phyloP scores from a whole-genome alignment of 2,329 filamentous ascomycete species.

The Pestalotiopsis fici region DNA sequence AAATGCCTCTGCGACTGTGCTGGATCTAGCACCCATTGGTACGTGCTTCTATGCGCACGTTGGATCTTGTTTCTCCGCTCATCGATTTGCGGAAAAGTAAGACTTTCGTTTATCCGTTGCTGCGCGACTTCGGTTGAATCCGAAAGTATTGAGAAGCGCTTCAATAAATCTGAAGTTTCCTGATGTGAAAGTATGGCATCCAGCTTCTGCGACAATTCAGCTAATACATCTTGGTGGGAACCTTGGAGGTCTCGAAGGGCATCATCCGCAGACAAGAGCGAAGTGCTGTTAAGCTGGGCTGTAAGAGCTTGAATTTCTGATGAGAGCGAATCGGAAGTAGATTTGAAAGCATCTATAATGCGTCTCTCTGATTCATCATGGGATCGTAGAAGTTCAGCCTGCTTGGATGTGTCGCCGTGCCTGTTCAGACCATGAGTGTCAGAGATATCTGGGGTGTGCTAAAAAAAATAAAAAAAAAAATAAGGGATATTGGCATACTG shows the following conservation, averaged over 20 bases:
- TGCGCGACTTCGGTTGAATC: not conserved
- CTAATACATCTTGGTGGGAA: not conserved
- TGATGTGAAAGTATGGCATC: not conserved
- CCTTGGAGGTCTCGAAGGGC: not conserved
- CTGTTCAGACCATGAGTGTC: not conserved
- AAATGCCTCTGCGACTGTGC: not conserved
- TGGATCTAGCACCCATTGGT: not conserved
- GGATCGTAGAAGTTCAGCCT: not conserved
- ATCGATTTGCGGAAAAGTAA: not conserved
- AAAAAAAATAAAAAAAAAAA: too few relatives aligned
- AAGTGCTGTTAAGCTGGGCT: not conserved
- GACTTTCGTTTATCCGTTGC: not conserved
- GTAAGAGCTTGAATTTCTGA: not conserved
- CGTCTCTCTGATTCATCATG: not conserved
- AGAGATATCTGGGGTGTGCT: not conserved
- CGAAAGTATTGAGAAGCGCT: not conserved
- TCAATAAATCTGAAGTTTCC: not conserved
- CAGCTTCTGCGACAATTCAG: not conserved
- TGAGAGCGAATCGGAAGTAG: not conserved
- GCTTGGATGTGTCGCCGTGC: not conserved
- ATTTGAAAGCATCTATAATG: not conserved
- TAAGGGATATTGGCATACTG: not conserved
- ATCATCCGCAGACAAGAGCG: not conserved
- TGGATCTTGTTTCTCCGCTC: not conserved
- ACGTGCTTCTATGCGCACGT: not conserved